Conservation (phyloP, 2,329 filamentous ascomycete genomes). For the Lanzia echinophila region DNA sequence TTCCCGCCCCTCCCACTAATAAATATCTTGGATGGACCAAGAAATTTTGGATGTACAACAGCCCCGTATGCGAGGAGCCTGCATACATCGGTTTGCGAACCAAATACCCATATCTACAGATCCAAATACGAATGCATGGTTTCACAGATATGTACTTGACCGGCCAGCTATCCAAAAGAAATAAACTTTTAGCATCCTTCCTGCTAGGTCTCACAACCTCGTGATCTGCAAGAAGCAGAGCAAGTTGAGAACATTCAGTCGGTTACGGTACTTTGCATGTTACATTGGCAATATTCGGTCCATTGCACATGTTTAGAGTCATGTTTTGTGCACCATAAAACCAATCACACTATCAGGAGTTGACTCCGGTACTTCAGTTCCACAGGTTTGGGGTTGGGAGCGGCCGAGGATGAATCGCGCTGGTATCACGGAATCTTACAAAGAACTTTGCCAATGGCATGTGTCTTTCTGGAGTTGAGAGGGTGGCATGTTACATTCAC, state of each 20-base stretch:
- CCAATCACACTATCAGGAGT: not conserved
- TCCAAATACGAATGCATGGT: not conserved
- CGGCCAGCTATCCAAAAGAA: not conserved
- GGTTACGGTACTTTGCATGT: not conserved
- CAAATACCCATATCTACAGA: not conserved
- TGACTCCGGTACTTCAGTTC: not conserved
- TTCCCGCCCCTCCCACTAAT: not conserved
- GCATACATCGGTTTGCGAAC: not conserved
- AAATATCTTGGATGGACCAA: not conserved
- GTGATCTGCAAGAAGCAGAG: not conserved
- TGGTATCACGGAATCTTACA: not conserved
- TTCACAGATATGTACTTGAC: not conserved
- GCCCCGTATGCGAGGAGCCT: conserved; percentile 2
- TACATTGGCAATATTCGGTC: not conserved
- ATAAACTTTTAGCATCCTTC: not conserved
- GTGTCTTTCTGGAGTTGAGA: not conserved
- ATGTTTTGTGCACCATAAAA: not conserved
- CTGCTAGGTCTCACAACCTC: not conserved
- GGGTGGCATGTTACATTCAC: conserved; percentile 3
- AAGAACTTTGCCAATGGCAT: not conserved
- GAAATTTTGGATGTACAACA: not conserved
- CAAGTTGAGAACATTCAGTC: not conserved
- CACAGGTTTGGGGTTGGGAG: not conserved
- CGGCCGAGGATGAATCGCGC: not conserved
- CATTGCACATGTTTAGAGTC: not conserved